Evolutionary conservation across 306 rosid species (phyloP), one percentile per base, ranked within the genome.

Genomic region (Biancaea sappan): DNA sequence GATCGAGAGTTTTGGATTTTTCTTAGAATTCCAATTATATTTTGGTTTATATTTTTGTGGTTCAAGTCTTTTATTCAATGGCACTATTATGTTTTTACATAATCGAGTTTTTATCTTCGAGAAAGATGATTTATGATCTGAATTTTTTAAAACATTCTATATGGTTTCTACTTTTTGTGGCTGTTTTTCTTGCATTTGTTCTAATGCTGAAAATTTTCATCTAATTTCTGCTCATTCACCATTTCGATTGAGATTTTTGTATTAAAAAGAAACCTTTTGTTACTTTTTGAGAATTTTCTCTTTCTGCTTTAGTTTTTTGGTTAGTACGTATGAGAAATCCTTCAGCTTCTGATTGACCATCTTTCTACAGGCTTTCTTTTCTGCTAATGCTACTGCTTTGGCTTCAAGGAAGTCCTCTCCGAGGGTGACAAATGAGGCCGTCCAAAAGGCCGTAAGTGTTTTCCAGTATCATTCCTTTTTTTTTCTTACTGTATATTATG

Each of bases 361-460:
- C 37, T 72, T 32, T 79, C 65, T 85, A 43, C 80, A 85, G 92
- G 84, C 77, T 58, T 82, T 86, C 77, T 85, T 88, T 73, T 53
- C 86, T 21, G 78, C 86, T 75, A 88, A 83, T 62, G 84, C 86
- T 24, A 63, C 74, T 53, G 88, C 92, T 56, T 87, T 78, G 71
- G 85, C 89, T 38, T 83, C 86, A 12, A 82, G 90, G 74, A 88
- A 85, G 41, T 83, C 88, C 35, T 88, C 89, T 59, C 86, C 89
- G 0, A 81, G 77, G 74, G 92, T 83, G 63, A 88, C 84, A 22
- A 88, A 85, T 76, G 85, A 79, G 77, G 85, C 86, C 46, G 90
- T 88, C 66, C 89, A 85, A 72, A 85, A 83, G 59, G 86, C 90
- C 54, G 92, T 85, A 69, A 66, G 90, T 58, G 71, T 48, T 61